These are phyloP conservation scores for Candolleomyces aberdarensis DNA, from an alignment of 768 basidiomycete species.

Conservation along the genomic window DNA sequence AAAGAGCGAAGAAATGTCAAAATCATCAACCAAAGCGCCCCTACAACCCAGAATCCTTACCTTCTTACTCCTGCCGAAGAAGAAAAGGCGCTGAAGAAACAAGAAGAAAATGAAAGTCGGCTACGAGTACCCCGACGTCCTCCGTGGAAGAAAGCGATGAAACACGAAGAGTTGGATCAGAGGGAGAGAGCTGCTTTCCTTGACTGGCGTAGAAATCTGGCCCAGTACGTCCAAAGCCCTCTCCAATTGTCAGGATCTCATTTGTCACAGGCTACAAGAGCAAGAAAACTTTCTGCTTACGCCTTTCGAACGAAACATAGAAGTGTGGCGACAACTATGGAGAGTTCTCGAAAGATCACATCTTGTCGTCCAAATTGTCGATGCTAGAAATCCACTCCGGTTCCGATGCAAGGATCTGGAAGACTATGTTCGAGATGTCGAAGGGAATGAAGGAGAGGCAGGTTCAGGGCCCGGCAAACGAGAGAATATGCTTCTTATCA, in stretches of 20 bases:
- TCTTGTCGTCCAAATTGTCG: slow-evolving; percentile 92
- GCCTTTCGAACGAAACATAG: slow-evolving; percentile 95
- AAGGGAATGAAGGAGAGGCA: slow-evolving; percentile 75
- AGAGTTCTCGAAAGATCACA: slow-evolving; percentile 94
- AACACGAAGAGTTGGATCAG: slow-evolving; percentile 73
- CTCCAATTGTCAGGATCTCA: background rate
- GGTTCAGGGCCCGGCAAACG: slow-evolving; percentile 74
- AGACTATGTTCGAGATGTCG: slow-evolving; percentile 79
- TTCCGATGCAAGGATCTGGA: slow-evolving; percentile 94
- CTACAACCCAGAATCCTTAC: slow-evolving; percentile 73
- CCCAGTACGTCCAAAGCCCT: slow-evolving; percentile 59
- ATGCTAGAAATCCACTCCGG: slow-evolving; percentile 89
- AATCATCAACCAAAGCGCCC: slow-evolving; percentile 60
- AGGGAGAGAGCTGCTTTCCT: slow-evolving; percentile 90
- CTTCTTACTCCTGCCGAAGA: slow-evolving; percentile 84
- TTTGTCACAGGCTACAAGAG: slow-evolving; percentile 72
- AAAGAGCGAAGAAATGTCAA: slow-evolving; percentile 78
- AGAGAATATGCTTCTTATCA: slow-evolving; percentile 80
- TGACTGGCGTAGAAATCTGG: slow-evolving; percentile 89
- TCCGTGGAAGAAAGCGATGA: slow-evolving; percentile 82
- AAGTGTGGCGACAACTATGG: slow-evolving; percentile 99
- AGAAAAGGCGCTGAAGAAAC: slow-evolving; percentile 65
- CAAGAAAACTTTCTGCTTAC: slow-evolving; percentile 85
- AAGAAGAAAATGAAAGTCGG: slow-evolving; percentile 66
- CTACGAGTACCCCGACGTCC: slow-evolving; percentile 89